These are phyloP conservation scores for Neurospora sp. DNA, from an alignment of 495 filamentous ascomycete species.

Conservation along the genomic window DNA sequence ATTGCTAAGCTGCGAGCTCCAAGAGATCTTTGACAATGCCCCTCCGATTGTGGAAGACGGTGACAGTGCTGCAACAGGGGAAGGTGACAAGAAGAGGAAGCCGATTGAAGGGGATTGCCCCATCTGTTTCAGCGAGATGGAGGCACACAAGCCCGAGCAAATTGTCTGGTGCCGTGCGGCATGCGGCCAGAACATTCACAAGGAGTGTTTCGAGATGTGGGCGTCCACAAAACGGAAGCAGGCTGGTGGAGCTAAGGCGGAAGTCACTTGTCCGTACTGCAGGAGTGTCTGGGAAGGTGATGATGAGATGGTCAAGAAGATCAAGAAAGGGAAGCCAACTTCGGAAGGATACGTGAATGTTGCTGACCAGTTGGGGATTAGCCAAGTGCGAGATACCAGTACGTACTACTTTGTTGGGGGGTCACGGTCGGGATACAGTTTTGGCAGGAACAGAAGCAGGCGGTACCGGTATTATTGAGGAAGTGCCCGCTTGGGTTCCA, in stretches of 20 bases:
- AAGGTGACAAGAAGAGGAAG: constrained; percentile 30
- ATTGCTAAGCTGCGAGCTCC: constrained; percentile 55
- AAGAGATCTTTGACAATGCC: constrained; percentile 47
- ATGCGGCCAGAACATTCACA: constrained; percentile 75
- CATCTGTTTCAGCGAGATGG: constrained; percentile 66
- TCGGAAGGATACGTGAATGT: constrained; percentile 60
- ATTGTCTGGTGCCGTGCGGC: constrained; percentile 62
- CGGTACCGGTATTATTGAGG: background rate
- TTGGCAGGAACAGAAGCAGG: background rate
- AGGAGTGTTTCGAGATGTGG: constrained; percentile 64
- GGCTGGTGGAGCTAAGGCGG: constrained; percentile 5
- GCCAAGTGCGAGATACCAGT: constrained; percentile 12
- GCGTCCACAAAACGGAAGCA: constrained; percentile 40
- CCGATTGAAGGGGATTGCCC: constrained; percentile 63
- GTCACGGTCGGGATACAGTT: background rate
- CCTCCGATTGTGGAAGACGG: constrained; percentile 23
- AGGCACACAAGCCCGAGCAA: constrained; percentile 35
- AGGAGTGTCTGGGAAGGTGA: constrained; percentile 54
- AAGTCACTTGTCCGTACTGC: constrained; percentile 54
- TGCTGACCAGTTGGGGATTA: constrained; percentile 51
- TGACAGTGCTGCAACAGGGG: background rate
- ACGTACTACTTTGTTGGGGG: background rate
- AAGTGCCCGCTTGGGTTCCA: background rate
- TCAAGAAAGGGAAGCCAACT: constrained; percentile 33
- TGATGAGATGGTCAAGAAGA: constrained; percentile 34